Evolutionary conservation across 352 stramenopile species (phyloP).

Genomic region (Globisporangium canariense): DNA sequence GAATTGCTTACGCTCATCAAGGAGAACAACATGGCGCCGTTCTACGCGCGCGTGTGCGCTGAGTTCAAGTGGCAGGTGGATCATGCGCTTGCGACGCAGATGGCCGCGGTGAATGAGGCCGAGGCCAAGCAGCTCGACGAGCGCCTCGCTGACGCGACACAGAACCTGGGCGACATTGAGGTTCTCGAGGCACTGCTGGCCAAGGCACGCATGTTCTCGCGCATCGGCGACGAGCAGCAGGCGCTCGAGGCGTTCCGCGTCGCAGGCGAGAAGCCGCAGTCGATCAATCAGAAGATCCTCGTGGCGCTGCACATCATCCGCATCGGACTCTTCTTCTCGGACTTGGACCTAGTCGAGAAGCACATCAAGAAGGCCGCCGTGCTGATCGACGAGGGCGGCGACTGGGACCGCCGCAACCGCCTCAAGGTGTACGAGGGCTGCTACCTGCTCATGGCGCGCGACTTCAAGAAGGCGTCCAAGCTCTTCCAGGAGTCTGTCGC

Average conservation of each 20-base stretch:
- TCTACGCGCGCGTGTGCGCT: slow-evolving; percentile 68
- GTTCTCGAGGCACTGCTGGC: slow-evolving; percentile 94
- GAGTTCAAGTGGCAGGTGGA: slow-evolving; percentile 76
- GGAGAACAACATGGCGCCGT: slow-evolving; percentile 70
- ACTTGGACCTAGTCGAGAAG: slow-evolving; percentile 79
- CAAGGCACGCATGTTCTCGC: slow-evolving; percentile 93
- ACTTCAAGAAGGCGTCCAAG: slow-evolving; percentile 92
- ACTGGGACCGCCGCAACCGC: slow-evolving; percentile 99
- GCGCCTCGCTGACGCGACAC: slow-evolving; percentile 89
- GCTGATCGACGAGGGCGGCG: slow-evolving; percentile 93
- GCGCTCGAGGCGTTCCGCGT: slow-evolving; percentile 92
- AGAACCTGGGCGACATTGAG: slow-evolving; percentile 97
- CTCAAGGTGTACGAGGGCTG: slow-evolving; percentile 98
- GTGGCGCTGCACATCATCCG: slow-evolving; percentile 93
- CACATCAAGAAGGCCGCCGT: slow-evolving; percentile 87
- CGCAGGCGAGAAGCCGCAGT: slow-evolving; percentile 92
- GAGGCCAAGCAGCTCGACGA: slow-evolving; percentile 83
- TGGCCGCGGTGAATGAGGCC: slow-evolving; percentile 59
- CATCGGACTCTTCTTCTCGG: slow-evolving; percentile 86
- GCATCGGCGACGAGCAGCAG: slow-evolving; percentile 90
- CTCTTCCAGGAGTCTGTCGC: slow-evolving; percentile 96
- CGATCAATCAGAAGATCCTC: slow-evolving; percentile 97
- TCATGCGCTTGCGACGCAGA: slow-evolving; percentile 43
- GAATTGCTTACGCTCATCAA: slow-evolving; percentile 66
- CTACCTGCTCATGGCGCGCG: slow-evolving; percentile 90